Evolutionary conservation across 805 yeast species (phyloP), one percentile per base, ranked within the genome.

Genomic region (Candida coquimbonensis): DNA sequence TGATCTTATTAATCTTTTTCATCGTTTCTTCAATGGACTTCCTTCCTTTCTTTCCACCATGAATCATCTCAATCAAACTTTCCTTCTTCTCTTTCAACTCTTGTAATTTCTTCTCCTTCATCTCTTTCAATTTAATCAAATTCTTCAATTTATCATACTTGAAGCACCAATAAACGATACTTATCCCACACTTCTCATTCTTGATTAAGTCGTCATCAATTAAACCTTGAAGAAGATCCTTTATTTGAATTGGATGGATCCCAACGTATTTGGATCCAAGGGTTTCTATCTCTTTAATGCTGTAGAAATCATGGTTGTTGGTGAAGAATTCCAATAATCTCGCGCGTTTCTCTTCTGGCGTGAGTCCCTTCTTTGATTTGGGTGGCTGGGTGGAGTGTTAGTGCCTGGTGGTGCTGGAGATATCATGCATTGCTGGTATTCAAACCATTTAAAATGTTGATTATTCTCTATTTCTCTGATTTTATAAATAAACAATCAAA

Each of bases 141-240:
- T 50, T 54, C 48, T 47, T 53, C 38, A 54, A 45, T 49, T 56
- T 49, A 49, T 63, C 67, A 46, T 61, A 64, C 49, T 57, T 61
- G 57, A 73, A 76, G 43, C 74, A 64, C 79, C 80, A 78, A 48
- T 75, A 78, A 3, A 76, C 61, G 44, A 73, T 74, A 13, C 73
- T 65, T 13, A 66, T 63, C 0, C 84, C 85, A 55, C 83, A 77
- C 56, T 78, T 79, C 49, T 75, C 80, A 36, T 69, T 66, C 38
- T 68, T 69, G 8, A 77, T 66, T 29, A 75, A 52, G 24, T 67
- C 72, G 43, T 78, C 83, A 50, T 76, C 80, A 9, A 75, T 54
- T 47, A 78, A 64, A 4, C 57, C 51, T 37, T 72, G 73, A 9
- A 78, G 51, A 2, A 77, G 50, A 9, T 74, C 80, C 52, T 78